Percentiles rank a stretch among this genome's conserved stretches.
phyloP scores from a whole-genome alignment of 2,329 filamentous ascomycete species.

The Dichotomopilus funicola region DNA sequence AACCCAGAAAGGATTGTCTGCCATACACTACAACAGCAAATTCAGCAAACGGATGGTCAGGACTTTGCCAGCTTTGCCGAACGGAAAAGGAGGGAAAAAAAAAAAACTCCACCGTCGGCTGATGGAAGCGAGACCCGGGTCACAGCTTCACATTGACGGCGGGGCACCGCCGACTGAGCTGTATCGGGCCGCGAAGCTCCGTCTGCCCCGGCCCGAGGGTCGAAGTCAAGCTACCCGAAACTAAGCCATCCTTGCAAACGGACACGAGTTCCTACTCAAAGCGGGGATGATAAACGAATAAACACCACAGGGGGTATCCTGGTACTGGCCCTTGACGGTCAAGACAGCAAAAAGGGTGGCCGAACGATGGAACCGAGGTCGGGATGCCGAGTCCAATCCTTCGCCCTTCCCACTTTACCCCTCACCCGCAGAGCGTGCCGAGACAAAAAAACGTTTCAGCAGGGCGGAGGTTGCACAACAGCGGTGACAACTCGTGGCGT shows the following conservation, averaged over 20 bases:
- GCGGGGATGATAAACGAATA: no score
- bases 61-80: no score
- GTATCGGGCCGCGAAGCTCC: slow-evolving; percentile 1
- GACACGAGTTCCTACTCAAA: neutral
- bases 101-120: neutral
- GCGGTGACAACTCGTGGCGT: slow-evolving; percentile 12
- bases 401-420: slow-evolving; percentile 10
- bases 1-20: no score
- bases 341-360: neutral
- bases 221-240: neutral
- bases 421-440: slow-evolving; percentile 5
- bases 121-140: neutral
- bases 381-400: slow-evolving; percentile 19
- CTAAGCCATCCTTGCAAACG: neutral
- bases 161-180: neutral
- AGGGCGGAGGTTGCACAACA: slow-evolving; percentile 17
- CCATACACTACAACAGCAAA: no score
- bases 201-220: neutral
- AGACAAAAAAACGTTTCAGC: slow-evolving; percentile 12
- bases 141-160: neutral
- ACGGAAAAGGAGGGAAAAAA: neutral
- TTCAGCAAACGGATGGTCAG: no score
- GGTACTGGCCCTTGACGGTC: neutral
- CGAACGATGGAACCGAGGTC: slow-evolving; percentile 16
- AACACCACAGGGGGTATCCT: no score